These are phyloP conservation scores for Roridomyces roridus DNA, from an alignment of 768 basidiomycete species.

Conservation along the genomic window DNA sequence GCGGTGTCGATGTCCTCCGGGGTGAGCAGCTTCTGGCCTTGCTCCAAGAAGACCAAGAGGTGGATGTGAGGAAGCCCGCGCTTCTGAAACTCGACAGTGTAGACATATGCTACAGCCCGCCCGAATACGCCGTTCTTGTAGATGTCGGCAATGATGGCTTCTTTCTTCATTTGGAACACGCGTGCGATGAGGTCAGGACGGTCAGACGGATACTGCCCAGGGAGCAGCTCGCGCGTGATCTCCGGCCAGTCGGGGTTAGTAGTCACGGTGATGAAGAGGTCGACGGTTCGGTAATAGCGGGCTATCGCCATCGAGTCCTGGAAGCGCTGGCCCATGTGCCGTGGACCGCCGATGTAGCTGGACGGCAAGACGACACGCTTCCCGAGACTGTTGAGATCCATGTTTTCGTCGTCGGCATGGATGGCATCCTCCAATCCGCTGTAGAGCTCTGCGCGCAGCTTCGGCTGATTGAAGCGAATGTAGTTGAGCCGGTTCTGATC, in stretches of 20 bases:
- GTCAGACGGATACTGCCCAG: constrained; percentile 45
- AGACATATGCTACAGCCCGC: constrained; percentile 43
- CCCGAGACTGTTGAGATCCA: constrained; percentile 32
- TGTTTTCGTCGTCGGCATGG: constrained; percentile 12
- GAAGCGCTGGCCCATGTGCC: constrained; percentile 41
- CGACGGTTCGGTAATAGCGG: constrained; percentile 37
- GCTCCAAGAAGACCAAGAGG: constrained; percentile 47
- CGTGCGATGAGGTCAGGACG: constrained; percentile 55
- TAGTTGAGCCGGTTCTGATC: constrained; percentile 40
- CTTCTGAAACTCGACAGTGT: constrained; percentile 57
- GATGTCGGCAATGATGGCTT: constrained; percentile 44
- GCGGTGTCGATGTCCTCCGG: constrained; percentile 44
- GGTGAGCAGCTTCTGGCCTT: constrained; percentile 33
- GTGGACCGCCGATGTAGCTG: constrained; percentile 24
- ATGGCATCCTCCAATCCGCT: constrained; percentile 35
- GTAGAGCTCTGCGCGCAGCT: constrained; percentile 38
- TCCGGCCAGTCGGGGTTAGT: constrained; percentile 59
- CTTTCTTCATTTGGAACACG: constrained; percentile 53
- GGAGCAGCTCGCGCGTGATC: constrained; percentile 43
- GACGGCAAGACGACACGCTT: constrained; percentile 31
- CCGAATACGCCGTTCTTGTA: constrained; percentile 49
- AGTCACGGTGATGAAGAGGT: constrained; percentile 61
- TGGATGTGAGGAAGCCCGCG: constrained; percentile 60
- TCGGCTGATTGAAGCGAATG: constrained; percentile 34
- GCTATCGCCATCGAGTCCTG: constrained; percentile 51